phyloP scores from a whole-genome alignment of 2,329 filamentous ascomycete genomes.

The Cladosporium cucumerinum region DNA sequence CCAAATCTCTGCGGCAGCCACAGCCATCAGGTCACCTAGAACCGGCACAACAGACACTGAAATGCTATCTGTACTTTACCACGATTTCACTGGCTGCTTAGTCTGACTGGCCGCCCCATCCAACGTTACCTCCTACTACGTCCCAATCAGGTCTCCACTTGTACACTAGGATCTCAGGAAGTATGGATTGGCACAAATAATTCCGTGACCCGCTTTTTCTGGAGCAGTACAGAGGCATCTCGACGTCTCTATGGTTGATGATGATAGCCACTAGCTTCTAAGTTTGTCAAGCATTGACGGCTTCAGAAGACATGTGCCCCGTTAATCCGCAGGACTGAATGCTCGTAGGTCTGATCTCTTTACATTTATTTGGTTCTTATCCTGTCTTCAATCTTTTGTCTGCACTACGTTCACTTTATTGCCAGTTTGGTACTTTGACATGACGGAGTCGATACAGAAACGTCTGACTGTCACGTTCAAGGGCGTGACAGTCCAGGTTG shows the following conservation, averaged over 20 bases:
- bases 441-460: conserved; percentile 4
- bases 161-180: neutral
- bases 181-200: neutral
- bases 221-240: neutral
- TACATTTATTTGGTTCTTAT: neutral
- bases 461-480: conserved; percentile 9
- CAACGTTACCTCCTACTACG: neutral
- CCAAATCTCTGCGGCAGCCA: neutral
- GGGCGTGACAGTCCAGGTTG: conserved; percentile 9
- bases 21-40: neutral
- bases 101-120: neutral
- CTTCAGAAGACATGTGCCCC: neutral
- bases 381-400: neutral
- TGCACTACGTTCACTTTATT: neutral
- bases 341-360: neutral
- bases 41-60: neutral
- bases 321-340: neutral
- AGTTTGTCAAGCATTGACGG: neutral
- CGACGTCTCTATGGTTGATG: neutral
- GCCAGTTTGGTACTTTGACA: neutral
- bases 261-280: neutral
- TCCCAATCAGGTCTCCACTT: neutral
- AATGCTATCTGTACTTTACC: neutral
- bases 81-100: neutral
- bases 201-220: neutral